Evolutionary conservation across 768 basidiomycete species (phyloP).

Genomic region (Cystobasidium ongulense): DNA sequence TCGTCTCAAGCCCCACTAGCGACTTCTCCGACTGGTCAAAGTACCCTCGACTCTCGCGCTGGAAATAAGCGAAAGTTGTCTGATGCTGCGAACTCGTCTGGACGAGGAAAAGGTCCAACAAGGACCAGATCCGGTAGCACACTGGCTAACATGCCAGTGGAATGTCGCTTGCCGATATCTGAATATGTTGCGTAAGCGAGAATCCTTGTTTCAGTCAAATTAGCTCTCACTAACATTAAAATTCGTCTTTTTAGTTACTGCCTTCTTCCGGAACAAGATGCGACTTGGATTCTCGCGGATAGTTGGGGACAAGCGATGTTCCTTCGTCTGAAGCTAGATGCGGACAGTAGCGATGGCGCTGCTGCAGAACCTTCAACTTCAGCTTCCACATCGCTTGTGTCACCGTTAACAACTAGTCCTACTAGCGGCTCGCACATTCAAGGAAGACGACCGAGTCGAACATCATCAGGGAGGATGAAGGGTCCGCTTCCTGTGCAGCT

Average conservation of each 20-base stretch:
- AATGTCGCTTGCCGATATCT: constrained; percentile 35
- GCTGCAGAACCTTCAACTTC: not conserved
- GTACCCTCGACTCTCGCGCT: not conserved
- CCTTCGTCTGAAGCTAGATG: not conserved
- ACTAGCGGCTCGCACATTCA: constrained; percentile 42
- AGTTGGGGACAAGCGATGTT: constrained; percentile 35
- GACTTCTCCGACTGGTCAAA: not conserved
- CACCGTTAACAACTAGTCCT: constrained; percentile 46
- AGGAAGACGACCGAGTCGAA: constrained; percentile 54
- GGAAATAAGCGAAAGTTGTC: constrained; percentile 28
- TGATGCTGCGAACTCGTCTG: constrained; percentile 17
- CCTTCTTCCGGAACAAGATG: not conserved
- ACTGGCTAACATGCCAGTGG: constrained; percentile 1
- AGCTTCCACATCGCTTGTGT: not conserved
- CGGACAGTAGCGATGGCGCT: too few relatives aligned
- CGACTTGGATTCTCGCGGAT: constrained; percentile 36
- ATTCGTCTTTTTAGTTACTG: not conserved
- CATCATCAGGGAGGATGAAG: constrained; percentile 58
- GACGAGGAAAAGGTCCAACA: constrained; percentile 5
- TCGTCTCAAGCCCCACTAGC: not conserved
- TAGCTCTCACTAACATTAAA: not conserved
- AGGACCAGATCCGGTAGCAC: not conserved
- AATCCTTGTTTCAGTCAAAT: too few relatives aligned
- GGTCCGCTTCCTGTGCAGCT: constrained; percentile 35
- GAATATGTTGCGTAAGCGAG: constrained; percentile 35